A percentile compares a stretch with the other conserved stretches of the same genome.
Evolutionary conservation across 2,329 filamentous ascomycete genomes (phyloP).

Genomic region (Chrysoporthe puriensis): DNA sequence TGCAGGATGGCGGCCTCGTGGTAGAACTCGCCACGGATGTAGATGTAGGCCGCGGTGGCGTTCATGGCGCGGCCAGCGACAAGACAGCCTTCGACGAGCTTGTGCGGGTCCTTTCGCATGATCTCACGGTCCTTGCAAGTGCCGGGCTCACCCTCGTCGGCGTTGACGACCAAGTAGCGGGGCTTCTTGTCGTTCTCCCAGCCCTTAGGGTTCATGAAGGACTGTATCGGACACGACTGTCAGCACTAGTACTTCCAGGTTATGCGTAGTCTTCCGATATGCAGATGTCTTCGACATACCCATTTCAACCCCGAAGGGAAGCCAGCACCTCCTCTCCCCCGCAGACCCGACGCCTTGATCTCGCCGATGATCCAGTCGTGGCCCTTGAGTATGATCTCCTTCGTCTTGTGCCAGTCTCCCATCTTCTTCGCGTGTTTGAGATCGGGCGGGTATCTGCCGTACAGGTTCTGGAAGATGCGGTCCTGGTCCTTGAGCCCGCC

Average conservation of each 20-base stretch:
- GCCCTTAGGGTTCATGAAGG: conserved; percentile 99
- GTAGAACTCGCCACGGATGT: conserved; percentile 98
- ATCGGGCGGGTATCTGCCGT: conserved; percentile 88
- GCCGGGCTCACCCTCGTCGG: conserved; percentile 97
- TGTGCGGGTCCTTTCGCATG: conserved; percentile 99
- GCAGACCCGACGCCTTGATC: conserved; percentile 93
- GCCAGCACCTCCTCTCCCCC: conserved; percentile 94
- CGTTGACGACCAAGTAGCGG: conserved; percentile 96
- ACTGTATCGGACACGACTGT: conserved; percentile 55
- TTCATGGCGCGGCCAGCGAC: conserved; percentile 98
- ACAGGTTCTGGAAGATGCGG: conserved; percentile 98
- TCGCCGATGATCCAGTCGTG: conserved; percentile 99
- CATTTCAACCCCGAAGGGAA: conserved; percentile 99
- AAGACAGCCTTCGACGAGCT: conserved; percentile 95
- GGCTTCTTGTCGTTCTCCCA: conserved; percentile 98
- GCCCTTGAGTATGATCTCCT: conserved; percentile 95
- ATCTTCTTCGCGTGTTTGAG: conserved; percentile 95
- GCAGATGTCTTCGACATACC: conserved; percentile 59
- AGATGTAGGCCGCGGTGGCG: conserved; percentile 97
- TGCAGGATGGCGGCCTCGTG: conserved; percentile 93
- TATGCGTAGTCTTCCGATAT: background rate
- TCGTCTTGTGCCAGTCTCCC: conserved; percentile 99
- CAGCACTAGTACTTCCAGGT: conserved; percentile 25
- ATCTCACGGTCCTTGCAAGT: conserved; percentile 99
- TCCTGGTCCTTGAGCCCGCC: conserved; percentile 95